Evolutionary conservation across 768 basidiomycete genomes (phyloP), one percentile per base, ranked within the genome.

Genomic region (Boletus speciosus): DNA sequence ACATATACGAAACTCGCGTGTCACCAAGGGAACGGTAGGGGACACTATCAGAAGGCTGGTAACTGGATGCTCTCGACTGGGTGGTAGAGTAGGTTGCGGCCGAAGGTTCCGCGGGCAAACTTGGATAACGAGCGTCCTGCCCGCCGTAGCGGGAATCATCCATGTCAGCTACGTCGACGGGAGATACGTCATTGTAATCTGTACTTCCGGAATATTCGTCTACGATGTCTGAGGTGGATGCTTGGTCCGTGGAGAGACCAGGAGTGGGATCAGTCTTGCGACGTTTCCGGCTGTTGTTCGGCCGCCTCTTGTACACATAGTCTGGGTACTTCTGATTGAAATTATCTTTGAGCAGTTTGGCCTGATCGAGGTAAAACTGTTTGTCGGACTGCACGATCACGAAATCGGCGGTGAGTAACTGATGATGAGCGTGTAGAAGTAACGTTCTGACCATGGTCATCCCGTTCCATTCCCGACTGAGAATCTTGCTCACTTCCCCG

Each of bases 241-340:
- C 61, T 16, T 65, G 57, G 49, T 73, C 74, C 15, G 67, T 54
- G n/a, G 73, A 56, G 40, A 58, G 56, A 42, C 69, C 64, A 41
- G 62, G 52, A 10, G 65, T 54, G 27, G 65, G 54, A 51, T 79
- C 79, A 0, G 71, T 53, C 55, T 72, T 76, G 53, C 81, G 76
- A 64, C 78, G 80, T 65, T 83, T 87, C 62, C 91, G 83, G 51
- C 87, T 87, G 67, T 93, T 91, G 74, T 93, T 93, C 27, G 91
- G 91, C 47, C 91, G 80, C 49, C 91, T 83, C 63, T 85, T 82
- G 75, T 93, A 93, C 42, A 93, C 90, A 61, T 93, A 93, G 78
- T 92, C 90, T 15, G 91, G 91, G 70, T 92, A 93, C 66, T 84
- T 88, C 23, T 79, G 72, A 70, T 93, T 93, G 76, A 93, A 93